These are phyloP conservation scores for Mitragyna speciosa DNA, from an alignment of 257 asterid species.

Conservation along the genomic window DNA sequence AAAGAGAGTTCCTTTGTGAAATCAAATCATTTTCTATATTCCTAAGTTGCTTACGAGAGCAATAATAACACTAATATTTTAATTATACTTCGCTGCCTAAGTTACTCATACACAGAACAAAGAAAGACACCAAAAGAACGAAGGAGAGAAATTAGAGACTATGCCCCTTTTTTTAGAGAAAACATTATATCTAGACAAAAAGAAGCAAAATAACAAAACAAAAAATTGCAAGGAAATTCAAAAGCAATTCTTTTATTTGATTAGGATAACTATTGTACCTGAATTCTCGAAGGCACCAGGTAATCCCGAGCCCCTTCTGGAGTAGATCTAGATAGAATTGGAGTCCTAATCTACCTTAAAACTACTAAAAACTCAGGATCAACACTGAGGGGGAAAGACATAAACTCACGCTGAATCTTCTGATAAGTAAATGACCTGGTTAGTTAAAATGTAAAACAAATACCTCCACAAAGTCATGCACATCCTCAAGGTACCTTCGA, in stretches of 20 bases:
- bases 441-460: constrained; percentile 18
- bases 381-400: constrained; percentile 37
- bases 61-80: neutral
- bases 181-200: neutral
- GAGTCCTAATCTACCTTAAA: constrained; percentile 99
- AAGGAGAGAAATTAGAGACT: constrained; percentile 4
- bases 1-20: neutral
- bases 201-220: neutral
- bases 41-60: neutral
- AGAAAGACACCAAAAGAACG: neutral
- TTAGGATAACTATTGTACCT: constrained; percentile 47
- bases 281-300: constrained; percentile 97
- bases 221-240: neutral
- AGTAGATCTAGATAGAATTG: constrained; percentile 95
- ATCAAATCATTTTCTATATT: neutral
- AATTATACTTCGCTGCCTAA: neutral
- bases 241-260: neutral
- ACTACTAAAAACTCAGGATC: constrained; percentile 75
- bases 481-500: constrained; percentile 87
- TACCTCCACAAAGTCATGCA: constrained; percentile 94
- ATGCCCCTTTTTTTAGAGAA: neutral
- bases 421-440: constrained; percentile 2
- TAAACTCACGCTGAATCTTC: constrained; percentile 10
- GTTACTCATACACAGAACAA: neutral
- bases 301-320: constrained; percentile 99